phyloP scores from a whole-genome alignment of 805 yeast species.

The Ogataea naganishii region DNA sequence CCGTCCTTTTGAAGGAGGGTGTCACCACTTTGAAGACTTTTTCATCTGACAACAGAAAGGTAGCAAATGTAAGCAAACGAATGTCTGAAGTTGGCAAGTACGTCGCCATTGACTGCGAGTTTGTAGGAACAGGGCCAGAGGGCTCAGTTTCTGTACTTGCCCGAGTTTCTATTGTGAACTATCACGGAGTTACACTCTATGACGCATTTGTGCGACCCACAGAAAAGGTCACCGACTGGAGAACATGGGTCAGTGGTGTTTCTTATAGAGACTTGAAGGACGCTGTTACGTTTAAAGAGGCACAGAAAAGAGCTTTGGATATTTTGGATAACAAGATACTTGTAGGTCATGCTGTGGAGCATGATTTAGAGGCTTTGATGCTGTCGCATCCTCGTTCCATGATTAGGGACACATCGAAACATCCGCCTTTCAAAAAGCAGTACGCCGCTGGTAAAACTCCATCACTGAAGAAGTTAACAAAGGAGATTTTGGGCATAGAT shows the following conservation, averaged over 20 bases:
- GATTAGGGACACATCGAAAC: slow-evolving; percentile 70
- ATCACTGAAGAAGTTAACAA: slow-evolving; percentile 54
- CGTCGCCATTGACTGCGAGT: slow-evolving; percentile 86
- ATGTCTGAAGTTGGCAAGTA: slow-evolving; percentile 55
- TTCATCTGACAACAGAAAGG: slow-evolving; percentile 1
- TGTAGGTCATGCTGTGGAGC: slow-evolving; percentile 80
- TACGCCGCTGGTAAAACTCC: slow-evolving; percentile 66
- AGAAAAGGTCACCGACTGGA: slow-evolving; percentile 77
- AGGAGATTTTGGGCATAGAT: slow-evolving; percentile 44
- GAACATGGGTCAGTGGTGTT: slow-evolving; percentile 90
- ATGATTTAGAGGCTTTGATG: slow-evolving; percentile 64
- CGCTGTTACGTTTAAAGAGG: slow-evolving; percentile 61
- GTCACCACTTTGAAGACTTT: slow-evolving; percentile 1
- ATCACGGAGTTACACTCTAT: slow-evolving; percentile 59
- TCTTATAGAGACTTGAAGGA: slow-evolving; percentile 57
- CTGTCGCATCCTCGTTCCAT: slow-evolving; percentile 56
- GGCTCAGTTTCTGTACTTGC: slow-evolving; percentile 70
- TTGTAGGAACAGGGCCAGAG: slow-evolving; percentile 81
- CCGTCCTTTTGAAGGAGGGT: neutral
- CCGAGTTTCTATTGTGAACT: slow-evolving; percentile 81
- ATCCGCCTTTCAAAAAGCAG: slow-evolving; percentile 45
- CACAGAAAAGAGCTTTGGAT: slow-evolving; percentile 47
- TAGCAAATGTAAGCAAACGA: slow-evolving; percentile 3
- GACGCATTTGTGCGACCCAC: slow-evolving; percentile 73
- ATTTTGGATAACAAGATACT: slow-evolving; percentile 47